Percentiles rank a stretch among this genome's conserved stretches.
phyloP scores from a whole-genome alignment of 768 basidiomycete genomes.

The Phylloporus sp. region DNA sequence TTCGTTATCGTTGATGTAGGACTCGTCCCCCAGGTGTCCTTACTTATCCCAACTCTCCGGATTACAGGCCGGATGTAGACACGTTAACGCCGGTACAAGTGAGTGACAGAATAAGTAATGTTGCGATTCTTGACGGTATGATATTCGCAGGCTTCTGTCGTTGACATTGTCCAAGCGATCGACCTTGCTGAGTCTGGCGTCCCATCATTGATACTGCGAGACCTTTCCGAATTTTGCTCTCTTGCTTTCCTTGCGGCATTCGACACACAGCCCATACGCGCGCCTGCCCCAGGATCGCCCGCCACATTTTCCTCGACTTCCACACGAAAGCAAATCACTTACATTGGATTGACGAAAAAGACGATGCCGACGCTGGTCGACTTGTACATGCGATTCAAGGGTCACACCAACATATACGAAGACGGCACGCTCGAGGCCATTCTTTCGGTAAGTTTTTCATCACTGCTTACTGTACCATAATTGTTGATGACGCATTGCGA shows the following conservation, averaged over 20 bases:
- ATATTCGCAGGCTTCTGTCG: constrained; percentile 55
- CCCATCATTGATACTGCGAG: constrained; percentile 72
- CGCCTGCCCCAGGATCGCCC: constrained; percentile 10
- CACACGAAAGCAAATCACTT: constrained; percentile 70
- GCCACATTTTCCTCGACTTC: constrained; percentile 6
- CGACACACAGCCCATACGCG: constrained; percentile 39
- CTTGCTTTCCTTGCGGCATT: constrained; percentile 86
- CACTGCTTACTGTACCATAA: background rate
- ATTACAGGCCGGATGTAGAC: constrained; percentile 89
- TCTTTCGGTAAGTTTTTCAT: constrained; percentile 52
- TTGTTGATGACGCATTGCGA: background rate
- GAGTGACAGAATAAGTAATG: constrained; percentile 7
- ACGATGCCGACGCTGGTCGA: constrained; percentile 81
- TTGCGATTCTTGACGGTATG: constrained; percentile 8
- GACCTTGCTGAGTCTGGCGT: constrained; percentile 59
- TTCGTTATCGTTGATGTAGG: background rate
- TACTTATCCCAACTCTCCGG: constrained; percentile 78
- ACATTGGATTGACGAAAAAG: constrained; percentile 86
- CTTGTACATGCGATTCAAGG: constrained; percentile 68
- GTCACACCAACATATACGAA: constrained; percentile 56
- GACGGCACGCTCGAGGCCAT: constrained; percentile 86
- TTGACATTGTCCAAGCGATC: constrained; percentile 66
- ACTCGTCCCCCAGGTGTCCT: constrained; percentile 56
- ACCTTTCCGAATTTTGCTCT: constrained; percentile 81
- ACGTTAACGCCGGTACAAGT: constrained; percentile 77